Evolutionary conservation across 116 monocot species (phyloP).

Genomic region (Trichopus zeylanicus): DNA sequence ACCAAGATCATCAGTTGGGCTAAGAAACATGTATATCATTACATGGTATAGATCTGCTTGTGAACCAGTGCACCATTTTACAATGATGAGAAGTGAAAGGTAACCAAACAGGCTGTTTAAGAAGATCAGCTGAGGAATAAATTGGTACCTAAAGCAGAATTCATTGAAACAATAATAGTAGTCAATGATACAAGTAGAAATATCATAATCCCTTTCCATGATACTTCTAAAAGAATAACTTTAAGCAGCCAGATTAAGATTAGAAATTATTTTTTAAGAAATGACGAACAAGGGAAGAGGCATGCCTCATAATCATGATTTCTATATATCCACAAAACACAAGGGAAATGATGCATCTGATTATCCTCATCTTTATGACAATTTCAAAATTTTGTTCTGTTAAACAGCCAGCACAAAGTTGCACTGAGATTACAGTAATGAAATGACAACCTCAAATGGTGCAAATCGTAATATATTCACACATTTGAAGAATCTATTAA

Average conservation of each 20-base stretch:
- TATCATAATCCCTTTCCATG: not conserved
- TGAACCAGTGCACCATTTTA: conserved; percentile 98
- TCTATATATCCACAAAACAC: too few species aligned
- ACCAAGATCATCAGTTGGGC: conserved; percentile 97
- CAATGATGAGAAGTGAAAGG: conserved; percentile 82
- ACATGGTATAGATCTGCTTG: conserved; percentile 93
- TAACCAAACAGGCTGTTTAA: conserved; percentile 97
- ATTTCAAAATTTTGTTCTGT: too few species aligned
- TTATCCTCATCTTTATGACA: too few species aligned
- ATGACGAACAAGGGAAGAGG: not conserved
- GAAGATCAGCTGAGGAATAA: conserved; percentile 95
- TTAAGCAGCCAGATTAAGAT: not conserved
- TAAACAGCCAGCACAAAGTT: too few species aligned
- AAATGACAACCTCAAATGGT: too few species aligned
- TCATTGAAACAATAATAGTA: not conserved
- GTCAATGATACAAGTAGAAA: not conserved
- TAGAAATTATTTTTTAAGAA: not conserved
- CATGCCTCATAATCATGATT: not conserved
- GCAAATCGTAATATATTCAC: too few species aligned
- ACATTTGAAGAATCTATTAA: too few species aligned
- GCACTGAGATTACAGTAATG: too few species aligned
- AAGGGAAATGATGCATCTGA: too few species aligned
- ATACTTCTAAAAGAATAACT: not conserved
- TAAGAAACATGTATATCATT: conserved; percentile 99
- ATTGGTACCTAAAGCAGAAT: conserved; percentile 65